Conservation (phyloP, 1,284 basidiomycete species). For the Rugosomyces carneus region DNA sequence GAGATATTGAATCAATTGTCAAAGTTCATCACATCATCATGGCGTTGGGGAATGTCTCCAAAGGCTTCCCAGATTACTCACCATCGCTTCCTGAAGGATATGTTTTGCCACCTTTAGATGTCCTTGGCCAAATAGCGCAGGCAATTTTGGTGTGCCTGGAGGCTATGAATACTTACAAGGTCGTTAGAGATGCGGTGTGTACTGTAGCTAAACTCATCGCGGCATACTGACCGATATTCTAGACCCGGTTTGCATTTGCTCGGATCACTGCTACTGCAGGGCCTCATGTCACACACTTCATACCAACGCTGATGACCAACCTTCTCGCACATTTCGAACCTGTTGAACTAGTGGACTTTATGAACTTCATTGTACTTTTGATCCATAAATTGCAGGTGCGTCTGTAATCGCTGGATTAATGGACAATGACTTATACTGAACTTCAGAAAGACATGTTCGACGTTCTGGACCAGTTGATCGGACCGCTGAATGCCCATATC, state of each 20-base stretch:
- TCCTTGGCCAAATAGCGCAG: constrained; percentile 87
- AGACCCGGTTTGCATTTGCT: constrained; percentile 94
- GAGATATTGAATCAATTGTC: constrained; percentile 72
- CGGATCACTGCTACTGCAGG: constrained; percentile 67
- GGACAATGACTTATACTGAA: not conserved
- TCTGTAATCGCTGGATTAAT: constrained; percentile 12
- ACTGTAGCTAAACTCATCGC: constrained; percentile 2
- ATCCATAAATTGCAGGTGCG: constrained; percentile 89
- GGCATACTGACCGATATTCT: constrained; percentile 11
- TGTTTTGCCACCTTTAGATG: constrained; percentile 69
- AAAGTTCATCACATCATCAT: constrained; percentile 95
- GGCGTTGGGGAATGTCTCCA: constrained; percentile 91
- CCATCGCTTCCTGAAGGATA: constrained; percentile 60
- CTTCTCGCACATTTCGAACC: constrained; percentile 90
- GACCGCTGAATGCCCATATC: constrained; percentile 83
- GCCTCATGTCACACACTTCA: constrained; percentile 73
- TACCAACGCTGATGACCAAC: constrained; percentile 83
- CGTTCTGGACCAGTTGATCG: constrained; percentile 88
- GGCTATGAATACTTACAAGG: constrained; percentile 82
- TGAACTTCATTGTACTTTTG: constrained; percentile 89
- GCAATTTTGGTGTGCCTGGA: constrained; percentile 86
- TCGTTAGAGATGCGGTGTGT: constrained; percentile 89
- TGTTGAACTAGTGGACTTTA: constrained; percentile 90
- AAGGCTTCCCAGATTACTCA: constrained; percentile 92
- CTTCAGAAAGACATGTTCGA: constrained; percentile 68